A percentile compares a stretch with the other conserved stretches of the same genome.
These are phyloP conservation scores for Rhizophagus clarus DNA, from an alignment of 192 early-diverging fungal genomes.

Conservation along the genomic window DNA sequence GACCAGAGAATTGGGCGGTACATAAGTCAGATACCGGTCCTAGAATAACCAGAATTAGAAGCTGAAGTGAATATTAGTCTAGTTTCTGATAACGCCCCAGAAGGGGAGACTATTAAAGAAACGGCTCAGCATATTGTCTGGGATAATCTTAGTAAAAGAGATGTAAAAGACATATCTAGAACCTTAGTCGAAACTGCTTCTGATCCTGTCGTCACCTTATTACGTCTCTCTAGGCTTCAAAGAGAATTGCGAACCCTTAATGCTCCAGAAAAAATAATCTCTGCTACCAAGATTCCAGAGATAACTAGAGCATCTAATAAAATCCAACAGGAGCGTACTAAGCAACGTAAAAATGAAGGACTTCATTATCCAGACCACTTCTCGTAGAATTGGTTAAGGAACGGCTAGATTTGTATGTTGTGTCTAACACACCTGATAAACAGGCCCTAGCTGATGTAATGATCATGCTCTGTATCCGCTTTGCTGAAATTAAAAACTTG, in stretches of 20 bases:
- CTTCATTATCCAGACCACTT: constrained; percentile 17
- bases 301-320: constrained; percentile 4
- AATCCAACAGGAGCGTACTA: neutral
- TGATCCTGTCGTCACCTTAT: neutral
- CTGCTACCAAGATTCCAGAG: neutral
- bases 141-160: neutral
- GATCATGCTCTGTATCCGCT: constrained; percentile 26
- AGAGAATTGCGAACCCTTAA: neutral
- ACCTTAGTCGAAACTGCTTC: neutral
- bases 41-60: neutral
- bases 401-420: constrained; percentile 1
- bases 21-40: neutral
- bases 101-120: constrained; percentile 10
- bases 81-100: neutral
- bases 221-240: neutral
- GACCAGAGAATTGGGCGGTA: neutral
- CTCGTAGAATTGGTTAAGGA: neutral
- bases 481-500: no score
- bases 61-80: neutral
- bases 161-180: constrained; percentile 4
- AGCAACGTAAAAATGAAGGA: neutral
- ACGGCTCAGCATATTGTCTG: neutral
- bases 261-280: neutral
- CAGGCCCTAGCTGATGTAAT: constrained; percentile 21
- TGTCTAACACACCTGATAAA: no score